Evolutionary conservation across 805 yeast genomes (phyloP), one percentile per base, ranked within the genome.

Genomic region (Saturnispora kantuleensis): DNA sequence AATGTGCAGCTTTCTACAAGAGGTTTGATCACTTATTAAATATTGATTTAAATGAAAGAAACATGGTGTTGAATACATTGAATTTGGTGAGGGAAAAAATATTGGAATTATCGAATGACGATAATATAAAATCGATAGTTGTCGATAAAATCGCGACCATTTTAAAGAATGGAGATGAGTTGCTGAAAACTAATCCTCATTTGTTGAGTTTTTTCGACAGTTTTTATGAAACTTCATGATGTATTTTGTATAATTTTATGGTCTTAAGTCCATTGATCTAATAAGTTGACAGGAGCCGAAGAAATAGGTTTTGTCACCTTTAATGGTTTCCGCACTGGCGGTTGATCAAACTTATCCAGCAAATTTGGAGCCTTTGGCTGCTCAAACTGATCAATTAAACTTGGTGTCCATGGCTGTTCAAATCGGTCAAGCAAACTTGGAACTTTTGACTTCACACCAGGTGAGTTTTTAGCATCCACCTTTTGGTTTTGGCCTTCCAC

Each of bases 151-250:
- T 55, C 5, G 39, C 39, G 33, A 39, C 32, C 28, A 52, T 39
- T 17, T 50, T 41, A 34, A 49, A 39, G 21, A 49, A 43, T 50
- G 60, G 60, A 32, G 41, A 52, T 21, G 51, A 53, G 13, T 16
- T 49, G 26, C 41, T 57, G 28, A 38, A 51, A 11, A 43, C 50
- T 12, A 42, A 50, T 13, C 59, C 62, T 5, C 44, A 48, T 10
- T 41, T 42, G 11, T 41, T 57, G 15, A 51, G 56, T 10, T 57
- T 54, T 41, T 56, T 57, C 37, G 54, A 53, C 30, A 43, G 49
- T 8, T 53, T 52, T 21, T 48, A 47, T 40, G 53, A 52, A 29
- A 41, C 48, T 5, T 39, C 48, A 12, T 42, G 29, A 33, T 38
- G 11, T 36, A 16, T 31, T 18, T 33, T 40, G 13, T 16, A 21